Evolutionary conservation across 805 yeast species (phyloP).

Genomic region (Pichia californica): DNA sequence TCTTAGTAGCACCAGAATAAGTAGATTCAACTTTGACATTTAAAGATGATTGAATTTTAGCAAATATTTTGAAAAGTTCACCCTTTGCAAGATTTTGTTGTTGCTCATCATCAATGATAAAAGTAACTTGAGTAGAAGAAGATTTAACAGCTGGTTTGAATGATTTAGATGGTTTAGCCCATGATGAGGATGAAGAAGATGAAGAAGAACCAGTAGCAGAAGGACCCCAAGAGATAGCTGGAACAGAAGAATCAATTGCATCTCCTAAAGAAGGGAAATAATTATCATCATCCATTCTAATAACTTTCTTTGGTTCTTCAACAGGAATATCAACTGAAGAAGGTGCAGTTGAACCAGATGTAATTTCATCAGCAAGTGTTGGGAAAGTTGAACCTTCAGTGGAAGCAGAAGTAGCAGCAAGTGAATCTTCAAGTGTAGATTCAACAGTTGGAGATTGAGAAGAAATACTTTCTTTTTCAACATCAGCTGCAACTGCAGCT

Average conservation of each 20-base stretch:
- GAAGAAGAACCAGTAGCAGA: conserved; percentile 13
- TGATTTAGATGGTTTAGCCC: conserved; percentile 20
- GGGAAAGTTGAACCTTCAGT: background rate
- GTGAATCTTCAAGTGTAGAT: conserved; percentile 2
- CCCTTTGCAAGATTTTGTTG: conserved; percentile 58
- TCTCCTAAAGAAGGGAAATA: conserved; percentile 65
- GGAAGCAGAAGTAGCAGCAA: background rate
- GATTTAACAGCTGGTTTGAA: conserved; percentile 43
- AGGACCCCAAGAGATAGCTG: conserved; percentile 39
- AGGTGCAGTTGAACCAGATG: no score
- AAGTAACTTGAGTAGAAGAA: conserved; percentile 67
- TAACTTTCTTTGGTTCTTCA: conserved; percentile 9
- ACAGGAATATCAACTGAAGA: no score
- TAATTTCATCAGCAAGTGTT: conserved; percentile 5
- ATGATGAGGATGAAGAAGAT: conserved; percentile 15
- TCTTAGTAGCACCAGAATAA: conserved; percentile 63
- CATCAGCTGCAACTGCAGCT: conserved; percentile 13
- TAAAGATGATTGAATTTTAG: conserved; percentile 51
- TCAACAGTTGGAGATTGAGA: conserved; percentile 9
- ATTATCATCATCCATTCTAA: conserved; percentile 40
- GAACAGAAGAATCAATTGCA: conserved; percentile 31
- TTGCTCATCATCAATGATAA: conserved; percentile 63
- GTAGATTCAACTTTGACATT: conserved; percentile 77
- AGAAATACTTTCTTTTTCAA: conserved; percentile 7
- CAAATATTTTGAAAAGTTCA: conserved; percentile 63